phyloP scores from a whole-genome alignment of 2,329 filamentous ascomycete genomes.

The Diaporthe citriasiana region DNA sequence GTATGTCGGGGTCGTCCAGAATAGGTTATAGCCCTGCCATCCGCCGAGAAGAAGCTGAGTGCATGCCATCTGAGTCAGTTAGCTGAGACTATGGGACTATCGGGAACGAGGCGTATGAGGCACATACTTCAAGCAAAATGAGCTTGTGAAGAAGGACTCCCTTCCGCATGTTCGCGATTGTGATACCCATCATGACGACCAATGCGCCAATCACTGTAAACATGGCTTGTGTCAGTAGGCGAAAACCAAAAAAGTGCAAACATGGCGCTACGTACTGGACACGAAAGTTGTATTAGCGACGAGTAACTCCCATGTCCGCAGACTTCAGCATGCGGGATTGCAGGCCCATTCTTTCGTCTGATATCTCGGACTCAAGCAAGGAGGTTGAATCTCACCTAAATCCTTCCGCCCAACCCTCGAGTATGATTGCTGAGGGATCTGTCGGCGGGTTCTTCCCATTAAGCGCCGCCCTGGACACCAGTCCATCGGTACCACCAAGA shows the following conservation, averaged over 20 bases:
- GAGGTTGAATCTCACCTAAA: constrained; percentile 33
- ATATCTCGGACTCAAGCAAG: background rate
- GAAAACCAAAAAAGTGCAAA: background rate
- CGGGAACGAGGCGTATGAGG: constrained; percentile 69
- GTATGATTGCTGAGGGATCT: constrained; percentile 24
- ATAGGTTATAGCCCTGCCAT: constrained; percentile 50
- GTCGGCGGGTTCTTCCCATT: constrained; percentile 19
- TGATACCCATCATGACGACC: constrained; percentile 63
- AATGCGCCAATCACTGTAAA: constrained; percentile 59
- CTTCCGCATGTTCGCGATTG: constrained; percentile 63
- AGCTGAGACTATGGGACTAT: constrained; percentile 63
- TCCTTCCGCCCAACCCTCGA: constrained; percentile 41
- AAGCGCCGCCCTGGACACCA: constrained; percentile 8
- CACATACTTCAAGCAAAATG: constrained; percentile 61
- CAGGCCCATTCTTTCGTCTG: background rate
- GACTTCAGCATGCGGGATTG: background rate
- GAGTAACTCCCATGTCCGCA: background rate
- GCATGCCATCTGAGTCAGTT: constrained; percentile 40
- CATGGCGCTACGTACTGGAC: constrained; percentile 29
- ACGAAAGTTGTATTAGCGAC: background rate
- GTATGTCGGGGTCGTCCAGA: constrained; percentile 58
- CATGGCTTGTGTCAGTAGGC: background rate
- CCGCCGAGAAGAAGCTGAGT: constrained; percentile 39
- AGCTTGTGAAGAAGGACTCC: constrained; percentile 64
- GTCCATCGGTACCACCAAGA: constrained; percentile 4